A percentile compares a stretch with the other conserved stretches of the same genome.
Conservation (phyloP, 257 asterid genomes). For the Solanum lycopersicoides region DNA sequence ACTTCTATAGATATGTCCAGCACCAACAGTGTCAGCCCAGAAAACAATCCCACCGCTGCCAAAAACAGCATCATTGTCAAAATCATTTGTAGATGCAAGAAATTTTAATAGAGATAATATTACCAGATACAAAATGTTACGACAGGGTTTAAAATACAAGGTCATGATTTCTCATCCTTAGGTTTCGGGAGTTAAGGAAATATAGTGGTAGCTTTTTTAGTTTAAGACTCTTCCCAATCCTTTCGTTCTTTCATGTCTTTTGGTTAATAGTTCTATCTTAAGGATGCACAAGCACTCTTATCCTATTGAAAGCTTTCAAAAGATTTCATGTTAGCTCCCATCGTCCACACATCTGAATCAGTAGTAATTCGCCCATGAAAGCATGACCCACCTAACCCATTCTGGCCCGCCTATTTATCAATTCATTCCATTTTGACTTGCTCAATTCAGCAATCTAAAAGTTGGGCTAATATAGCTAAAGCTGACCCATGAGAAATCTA, state of each 20-base stretch:
- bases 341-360: background rate
- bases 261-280: background rate
- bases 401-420: background rate
- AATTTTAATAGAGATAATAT: background rate
- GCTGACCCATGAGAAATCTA: background rate
- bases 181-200: background rate
- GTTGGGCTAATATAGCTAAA: background rate
- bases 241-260: background rate
- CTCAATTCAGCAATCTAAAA: background rate
- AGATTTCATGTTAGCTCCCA: background rate
- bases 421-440: background rate
- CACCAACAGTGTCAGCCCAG: slow-evolving; percentile 98
- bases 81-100: background rate
- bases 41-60: slow-evolving; percentile 88
- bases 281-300: background rate
- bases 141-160: background rate
- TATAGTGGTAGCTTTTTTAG: background rate
- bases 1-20: slow-evolving; percentile 53
- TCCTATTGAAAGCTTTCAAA: background rate
- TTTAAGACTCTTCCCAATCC: background rate
- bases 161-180: background rate
- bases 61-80: slow-evolving; percentile 9
- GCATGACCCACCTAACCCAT: background rate
- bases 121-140: background rate
- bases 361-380: background rate